Conservation (phyloP, 805 yeast species). For the Hanseniaspora valbyensis region DNA sequence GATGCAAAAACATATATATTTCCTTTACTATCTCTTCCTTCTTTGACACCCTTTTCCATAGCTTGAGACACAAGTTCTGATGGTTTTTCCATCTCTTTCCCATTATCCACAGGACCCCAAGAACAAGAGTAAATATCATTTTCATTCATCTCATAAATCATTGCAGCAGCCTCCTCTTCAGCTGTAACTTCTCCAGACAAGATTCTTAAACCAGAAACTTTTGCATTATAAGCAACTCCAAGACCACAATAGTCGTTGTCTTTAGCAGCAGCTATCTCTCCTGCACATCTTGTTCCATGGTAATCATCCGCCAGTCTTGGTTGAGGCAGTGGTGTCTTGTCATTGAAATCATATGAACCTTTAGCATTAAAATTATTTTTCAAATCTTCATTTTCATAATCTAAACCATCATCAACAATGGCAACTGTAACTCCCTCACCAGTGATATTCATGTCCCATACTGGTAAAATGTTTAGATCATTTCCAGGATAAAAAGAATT, state of each 20-base stretch:
- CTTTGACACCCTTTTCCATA: constrained; percentile 67
- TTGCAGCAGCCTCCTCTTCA: constrained; percentile 84
- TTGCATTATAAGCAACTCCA: constrained; percentile 84
- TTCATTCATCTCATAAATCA: constrained; percentile 65
- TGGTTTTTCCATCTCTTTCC: constrained; percentile 76
- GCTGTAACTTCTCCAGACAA: constrained; percentile 68
- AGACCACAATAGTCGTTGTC: constrained; percentile 81
- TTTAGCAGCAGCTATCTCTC: constrained; percentile 85
- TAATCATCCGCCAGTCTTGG: constrained; percentile 74
- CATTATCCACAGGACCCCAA: constrained; percentile 98
- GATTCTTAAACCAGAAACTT: constrained; percentile 83
- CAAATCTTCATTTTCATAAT: constrained; percentile 66
- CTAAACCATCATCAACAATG: constrained; percentile 89
- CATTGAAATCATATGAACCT: constrained; percentile 93
- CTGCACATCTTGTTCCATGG: constrained; percentile 97
- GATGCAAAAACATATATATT: constrained; percentile 88
- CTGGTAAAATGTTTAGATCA: constrained; percentile 75
- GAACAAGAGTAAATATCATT: constrained; percentile 95
- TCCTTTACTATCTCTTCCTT: constrained; percentile 75
- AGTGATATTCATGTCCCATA: constrained; percentile 72
- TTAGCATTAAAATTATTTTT: constrained; percentile 52
- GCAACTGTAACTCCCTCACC: constrained; percentile 81
- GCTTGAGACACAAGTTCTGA: constrained; percentile 68
- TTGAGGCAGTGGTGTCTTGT: constrained; percentile 58
- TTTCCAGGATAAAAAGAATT: constrained; percentile 64